Base-by-base conservation (phyloP, 306 rosid genomes). In the Abrus pulchellus region DNA sequence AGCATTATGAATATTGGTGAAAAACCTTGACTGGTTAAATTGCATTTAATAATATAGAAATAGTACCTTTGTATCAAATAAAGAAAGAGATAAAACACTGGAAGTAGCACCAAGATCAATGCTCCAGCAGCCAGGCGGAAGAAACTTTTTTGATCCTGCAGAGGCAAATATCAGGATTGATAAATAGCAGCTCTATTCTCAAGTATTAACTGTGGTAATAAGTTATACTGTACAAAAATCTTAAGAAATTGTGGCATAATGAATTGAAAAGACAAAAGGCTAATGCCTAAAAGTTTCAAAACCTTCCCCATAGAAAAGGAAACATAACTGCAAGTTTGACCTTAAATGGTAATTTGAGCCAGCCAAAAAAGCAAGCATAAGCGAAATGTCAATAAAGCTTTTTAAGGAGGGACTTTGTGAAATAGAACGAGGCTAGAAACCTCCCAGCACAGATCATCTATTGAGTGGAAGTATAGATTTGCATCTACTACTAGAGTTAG, bases 91-190 rank as follows among this genome's bases (percentile, higher is more conserved):
- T 95, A 93, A 82, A 95, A 95, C 74, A 95, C 80, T 9, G 99
- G 99, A 60, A 95, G 96, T 87, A 95, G 85, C 92, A 95, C 92
- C 90, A 95, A 74, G 77, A 92, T 89, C 87, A 95, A 81, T 75
- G 87, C 89, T 69, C 91, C 91, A 56, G 84, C 77, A 79, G 98
- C 97, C 84, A 91, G 76, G 85, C 93, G 89, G 56, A 95, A 84
- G 49, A 91, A 88, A 77, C 93, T 83, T 12, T 78, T 67, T 87
- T 87, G 88, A 77, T 87, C 88, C 99, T 93, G 93, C 80, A 78
- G 70, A 40, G 41, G 81, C 36, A 75, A 80, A 72, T 50, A 77
- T 32, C 7, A 73, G 48, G 40, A 74, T 79, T 9, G 50, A 69
- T 44, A 60, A 54, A 65, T 60, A 75, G 50, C 57, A 76, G 48